A percentile compares a stretch with the other conserved stretches of the same genome.
These are phyloP conservation scores for Castanea sativa DNA, from an alignment of 306 rosid genomes.

Conservation along the genomic window DNA sequence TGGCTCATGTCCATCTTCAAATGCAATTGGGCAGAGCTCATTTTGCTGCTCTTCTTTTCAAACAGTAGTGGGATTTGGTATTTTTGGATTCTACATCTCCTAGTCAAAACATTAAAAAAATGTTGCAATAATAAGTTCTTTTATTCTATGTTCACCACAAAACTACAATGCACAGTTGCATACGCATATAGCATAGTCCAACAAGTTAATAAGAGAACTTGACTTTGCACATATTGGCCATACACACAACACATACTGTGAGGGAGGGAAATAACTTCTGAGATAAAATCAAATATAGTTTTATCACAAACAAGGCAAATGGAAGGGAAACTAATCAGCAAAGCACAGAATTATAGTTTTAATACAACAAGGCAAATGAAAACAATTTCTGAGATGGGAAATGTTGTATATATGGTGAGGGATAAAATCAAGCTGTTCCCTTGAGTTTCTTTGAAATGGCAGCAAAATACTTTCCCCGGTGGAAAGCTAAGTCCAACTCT, in stretches of 20 bases:
- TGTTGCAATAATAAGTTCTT: no score
- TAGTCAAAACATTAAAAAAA: no score
- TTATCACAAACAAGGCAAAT: no score
- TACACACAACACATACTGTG: no score
- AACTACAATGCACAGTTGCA: no score
- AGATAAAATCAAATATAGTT: no score
- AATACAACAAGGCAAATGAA: slow-evolving; percentile 12
- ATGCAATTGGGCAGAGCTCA: background rate
- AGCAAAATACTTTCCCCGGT: slow-evolving; percentile 85
- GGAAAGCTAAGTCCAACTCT: slow-evolving; percentile 86
- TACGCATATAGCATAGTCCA: no score
- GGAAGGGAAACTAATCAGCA: slow-evolving; percentile 17
- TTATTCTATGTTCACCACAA: no score
- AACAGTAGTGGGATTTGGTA: background rate
- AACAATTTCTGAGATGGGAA: slow-evolving; percentile 23
- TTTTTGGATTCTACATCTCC: background rate
- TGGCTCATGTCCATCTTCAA: background rate
- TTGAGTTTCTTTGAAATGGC: slow-evolving; percentile 83
- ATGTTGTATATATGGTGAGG: slow-evolving; percentile 18
- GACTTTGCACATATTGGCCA: no score
- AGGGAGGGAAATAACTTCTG: no score
- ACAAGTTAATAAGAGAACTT: no score
- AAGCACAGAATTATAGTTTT: slow-evolving; percentile 10
- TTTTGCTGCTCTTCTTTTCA: background rate
- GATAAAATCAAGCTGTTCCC: slow-evolving; percentile 48